These are phyloP conservation scores for Graphium sp. DNA, from an alignment of 2,329 filamentous ascomycete species.

Conservation along the genomic window DNA sequence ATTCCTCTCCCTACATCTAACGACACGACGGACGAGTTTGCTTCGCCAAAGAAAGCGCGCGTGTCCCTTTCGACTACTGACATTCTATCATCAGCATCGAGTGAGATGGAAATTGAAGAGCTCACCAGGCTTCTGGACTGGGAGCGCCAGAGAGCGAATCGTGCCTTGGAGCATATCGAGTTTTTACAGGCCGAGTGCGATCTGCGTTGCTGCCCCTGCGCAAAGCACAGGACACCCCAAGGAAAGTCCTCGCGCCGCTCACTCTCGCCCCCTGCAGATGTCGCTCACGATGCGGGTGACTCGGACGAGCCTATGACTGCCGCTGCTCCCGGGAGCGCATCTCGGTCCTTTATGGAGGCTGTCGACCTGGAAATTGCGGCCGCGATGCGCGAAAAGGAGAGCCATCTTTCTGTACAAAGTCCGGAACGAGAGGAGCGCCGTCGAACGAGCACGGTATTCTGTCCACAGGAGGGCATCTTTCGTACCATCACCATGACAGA, in stretches of 20 bases:
- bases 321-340: too few relatives aligned
- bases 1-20: constrained; percentile 43
- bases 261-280: too few relatives aligned
- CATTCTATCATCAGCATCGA: constrained; percentile 35
- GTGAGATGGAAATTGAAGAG: constrained; percentile 42
- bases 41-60: constrained; percentile 38
- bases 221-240: constrained; percentile 15
- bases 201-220: constrained; percentile 48
- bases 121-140: constrained; percentile 33
- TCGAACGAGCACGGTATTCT: constrained; percentile 35
- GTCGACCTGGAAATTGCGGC: too few relatives aligned
- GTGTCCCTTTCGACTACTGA: constrained; percentile 29
- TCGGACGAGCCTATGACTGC: too few relatives aligned
- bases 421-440: neutral
- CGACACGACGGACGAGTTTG: constrained; percentile 43
- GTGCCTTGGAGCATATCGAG: constrained; percentile 56
- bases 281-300: too few relatives aligned
- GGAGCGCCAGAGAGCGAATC: constrained; percentile 47
- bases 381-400: too few relatives aligned
- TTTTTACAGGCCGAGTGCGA: constrained; percentile 63
- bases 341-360: too few relatives aligned
- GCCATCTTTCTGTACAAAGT: too few relatives aligned
- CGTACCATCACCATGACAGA: constrained; percentile 40
- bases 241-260: neutral
- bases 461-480: constrained; percentile 46